phyloP scores from a whole-genome alignment of 805 yeast genomes.

The Clavispora asparagi region DNA sequence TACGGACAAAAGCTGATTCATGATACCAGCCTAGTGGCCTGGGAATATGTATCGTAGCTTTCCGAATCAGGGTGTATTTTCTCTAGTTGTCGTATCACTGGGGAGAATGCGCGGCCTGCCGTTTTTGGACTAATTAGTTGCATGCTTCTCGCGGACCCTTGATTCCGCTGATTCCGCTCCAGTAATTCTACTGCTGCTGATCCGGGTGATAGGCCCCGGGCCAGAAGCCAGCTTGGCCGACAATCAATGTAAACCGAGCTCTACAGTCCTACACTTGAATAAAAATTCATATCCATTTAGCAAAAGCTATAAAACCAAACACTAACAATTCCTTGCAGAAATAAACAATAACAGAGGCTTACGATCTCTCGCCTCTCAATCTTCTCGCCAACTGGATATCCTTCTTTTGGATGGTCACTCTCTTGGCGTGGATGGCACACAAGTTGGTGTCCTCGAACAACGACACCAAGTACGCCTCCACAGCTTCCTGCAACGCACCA shows the following conservation, averaged over 20 bases:
- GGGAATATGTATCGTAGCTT: no score
- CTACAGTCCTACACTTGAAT: neutral
- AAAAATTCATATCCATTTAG: neutral
- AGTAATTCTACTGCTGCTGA: no score
- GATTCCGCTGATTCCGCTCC: neutral
- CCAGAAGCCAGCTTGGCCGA: no score
- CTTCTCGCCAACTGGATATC: constrained; percentile 46
- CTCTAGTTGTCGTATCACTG: no score
- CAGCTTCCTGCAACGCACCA: constrained; percentile 45
- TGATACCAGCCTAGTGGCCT: no score
- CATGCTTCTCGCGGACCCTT: neutral
- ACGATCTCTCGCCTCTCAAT: constrained; percentile 46
- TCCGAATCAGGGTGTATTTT: no score
- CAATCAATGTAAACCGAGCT: no score
- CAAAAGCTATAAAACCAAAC: neutral
- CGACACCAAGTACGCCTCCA: constrained; percentile 43
- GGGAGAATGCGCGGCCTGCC: neutral
- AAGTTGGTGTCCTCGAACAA: constrained; percentile 45
- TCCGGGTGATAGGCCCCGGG: no score
- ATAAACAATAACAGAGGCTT: constrained; percentile 4
- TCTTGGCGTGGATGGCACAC: constrained; percentile 47
- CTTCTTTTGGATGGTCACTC: constrained; percentile 45
- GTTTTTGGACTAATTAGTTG: neutral
- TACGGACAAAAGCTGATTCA: no score
- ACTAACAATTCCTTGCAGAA: neutral